Conservation (phyloP, 2,329 filamentous ascomycete genomes). For the Botrytis hyacinthi region DNA sequence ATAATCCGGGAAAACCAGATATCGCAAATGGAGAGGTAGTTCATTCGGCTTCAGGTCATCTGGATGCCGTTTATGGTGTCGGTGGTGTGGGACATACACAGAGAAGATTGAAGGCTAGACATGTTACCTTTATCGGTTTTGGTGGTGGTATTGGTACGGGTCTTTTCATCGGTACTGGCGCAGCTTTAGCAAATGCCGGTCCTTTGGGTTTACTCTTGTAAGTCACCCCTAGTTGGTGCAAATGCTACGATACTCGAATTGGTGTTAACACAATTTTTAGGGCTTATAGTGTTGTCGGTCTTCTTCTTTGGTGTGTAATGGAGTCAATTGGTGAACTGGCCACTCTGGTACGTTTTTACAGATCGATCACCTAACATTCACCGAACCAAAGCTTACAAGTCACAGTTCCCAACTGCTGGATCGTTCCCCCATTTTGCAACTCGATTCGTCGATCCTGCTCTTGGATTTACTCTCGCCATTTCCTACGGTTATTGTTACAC, state of each 20-base stretch:
- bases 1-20: constrained; percentile 4
- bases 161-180: constrained; percentile 51
- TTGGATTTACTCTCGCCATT: constrained; percentile 38
- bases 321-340: constrained; percentile 39
- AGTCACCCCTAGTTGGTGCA: background rate
- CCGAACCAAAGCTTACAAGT: constrained; percentile 14
- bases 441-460: constrained; percentile 40
- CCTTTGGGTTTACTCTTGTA: constrained; percentile 45
- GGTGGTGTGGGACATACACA: constrained; percentile 14
- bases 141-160: constrained; percentile 47
- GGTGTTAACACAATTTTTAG: background rate
- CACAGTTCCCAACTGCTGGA: constrained; percentile 38
- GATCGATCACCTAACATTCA: background rate
- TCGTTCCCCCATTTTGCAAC: constrained; percentile 39
- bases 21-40: constrained; percentile 16
- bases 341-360: constrained; percentile 25
- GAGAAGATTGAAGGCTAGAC: constrained; percentile 13
- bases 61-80: constrained; percentile 13
- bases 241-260: background rate
- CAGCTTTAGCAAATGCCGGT: constrained; percentile 48
- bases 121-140: constrained; percentile 18
- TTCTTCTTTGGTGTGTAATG: constrained; percentile 39
- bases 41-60: constrained; percentile 12
- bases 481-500: constrained; percentile 38
- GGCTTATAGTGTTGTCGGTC: constrained; percentile 44